Percentiles rank a stretch among this genome's conserved stretches.
Conservation (phyloP, 2,329 filamentous ascomycete genomes). For the Chaetothyriales sp. region DNA sequence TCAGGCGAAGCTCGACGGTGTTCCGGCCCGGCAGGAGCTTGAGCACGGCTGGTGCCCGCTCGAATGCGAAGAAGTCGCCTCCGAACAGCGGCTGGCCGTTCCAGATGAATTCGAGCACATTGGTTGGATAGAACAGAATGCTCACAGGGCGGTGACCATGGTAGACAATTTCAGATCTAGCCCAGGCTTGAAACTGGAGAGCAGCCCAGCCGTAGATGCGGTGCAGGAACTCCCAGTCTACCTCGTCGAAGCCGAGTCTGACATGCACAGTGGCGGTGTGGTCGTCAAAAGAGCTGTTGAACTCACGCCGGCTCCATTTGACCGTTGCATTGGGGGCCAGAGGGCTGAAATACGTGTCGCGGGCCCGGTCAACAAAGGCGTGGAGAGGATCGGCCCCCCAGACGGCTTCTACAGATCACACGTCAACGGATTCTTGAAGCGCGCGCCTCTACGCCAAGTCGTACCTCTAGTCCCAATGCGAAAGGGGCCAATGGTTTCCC, state of each 20-base stretch:
- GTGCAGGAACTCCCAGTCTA: slow-evolving; percentile 42
- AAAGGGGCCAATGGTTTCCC: slow-evolving; percentile 45
- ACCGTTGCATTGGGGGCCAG: slow-evolving; percentile 38
- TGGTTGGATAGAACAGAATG: slow-evolving; percentile 34
- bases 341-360: slow-evolving; percentile 36
- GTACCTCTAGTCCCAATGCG: slow-evolving; percentile 45
- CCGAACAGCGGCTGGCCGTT: slow-evolving; percentile 41
- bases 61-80: slow-evolving; percentile 43
- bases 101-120: slow-evolving; percentile 41
- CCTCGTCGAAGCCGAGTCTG: slow-evolving; percentile 33
- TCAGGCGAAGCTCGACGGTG: slow-evolving; percentile 38
- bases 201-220: slow-evolving; percentile 46
- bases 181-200: slow-evolving; percentile 46
- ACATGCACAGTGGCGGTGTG: slow-evolving; percentile 27
- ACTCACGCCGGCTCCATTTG: slow-evolving; percentile 33
- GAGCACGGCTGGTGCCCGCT: slow-evolving; percentile 37
- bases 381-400: slow-evolving; percentile 49
- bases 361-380: slow-evolving; percentile 30
- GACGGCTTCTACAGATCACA: slow-evolving; percentile 33
- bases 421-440: slow-evolving; percentile 6
- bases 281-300: slow-evolving; percentile 17
- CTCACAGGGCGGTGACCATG: not conserved
- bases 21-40: slow-evolving; percentile 38
- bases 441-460: not conserved
- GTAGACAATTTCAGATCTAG: slow-evolving; percentile 28